Evolutionary conservation across 257 asterid species (phyloP).

Genomic region (Nyctanthes arbortristis): DNA sequence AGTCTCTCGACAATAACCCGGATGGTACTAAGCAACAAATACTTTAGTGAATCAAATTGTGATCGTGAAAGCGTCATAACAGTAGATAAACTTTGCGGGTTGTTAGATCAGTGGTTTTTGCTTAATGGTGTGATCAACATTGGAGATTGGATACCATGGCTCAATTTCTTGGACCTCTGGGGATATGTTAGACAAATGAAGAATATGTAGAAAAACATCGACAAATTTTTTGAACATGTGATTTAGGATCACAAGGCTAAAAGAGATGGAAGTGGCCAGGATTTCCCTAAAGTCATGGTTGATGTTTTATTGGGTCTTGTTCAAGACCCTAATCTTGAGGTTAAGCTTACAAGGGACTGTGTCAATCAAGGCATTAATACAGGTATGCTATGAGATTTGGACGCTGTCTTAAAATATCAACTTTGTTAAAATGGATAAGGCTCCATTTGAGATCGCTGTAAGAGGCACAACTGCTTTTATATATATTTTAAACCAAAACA

Average conservation of each 20-base stretch:
- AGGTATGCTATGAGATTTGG: no score
- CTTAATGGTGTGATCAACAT: slow-evolving; percentile 37
- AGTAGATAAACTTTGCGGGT: slow-evolving; percentile 19
- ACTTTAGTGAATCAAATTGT: slow-evolving; percentile 17
- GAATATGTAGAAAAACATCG: slow-evolving; percentile 28
- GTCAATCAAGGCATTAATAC: slow-evolving; percentile 39
- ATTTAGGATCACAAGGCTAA: slow-evolving; percentile 28
- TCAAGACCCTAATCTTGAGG: slow-evolving; percentile 34
- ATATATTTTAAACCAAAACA: no score
- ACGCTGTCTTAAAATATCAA: no score
- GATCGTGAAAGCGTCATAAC: background rate
- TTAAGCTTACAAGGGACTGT: slow-evolving; percentile 31
- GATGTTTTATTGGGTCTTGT: slow-evolving; percentile 26
- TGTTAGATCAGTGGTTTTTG: slow-evolving; percentile 43
- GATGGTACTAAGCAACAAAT: slow-evolving; percentile 22
- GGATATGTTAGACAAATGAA: slow-evolving; percentile 49
- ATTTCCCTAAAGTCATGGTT: slow-evolving; percentile 22
- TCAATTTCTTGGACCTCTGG: slow-evolving; percentile 37
- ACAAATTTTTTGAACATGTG: slow-evolving; percentile 30
- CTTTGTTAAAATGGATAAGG: no score
- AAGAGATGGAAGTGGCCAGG: background rate
- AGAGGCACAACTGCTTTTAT: no score
- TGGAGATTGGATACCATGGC: slow-evolving; percentile 61
- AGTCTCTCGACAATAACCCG: slow-evolving; percentile 18
- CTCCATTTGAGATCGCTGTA: no score